phyloP scores from a whole-genome alignment of 371 early-diverging fungal genomes.

The Rhizopus delemar region DNA sequence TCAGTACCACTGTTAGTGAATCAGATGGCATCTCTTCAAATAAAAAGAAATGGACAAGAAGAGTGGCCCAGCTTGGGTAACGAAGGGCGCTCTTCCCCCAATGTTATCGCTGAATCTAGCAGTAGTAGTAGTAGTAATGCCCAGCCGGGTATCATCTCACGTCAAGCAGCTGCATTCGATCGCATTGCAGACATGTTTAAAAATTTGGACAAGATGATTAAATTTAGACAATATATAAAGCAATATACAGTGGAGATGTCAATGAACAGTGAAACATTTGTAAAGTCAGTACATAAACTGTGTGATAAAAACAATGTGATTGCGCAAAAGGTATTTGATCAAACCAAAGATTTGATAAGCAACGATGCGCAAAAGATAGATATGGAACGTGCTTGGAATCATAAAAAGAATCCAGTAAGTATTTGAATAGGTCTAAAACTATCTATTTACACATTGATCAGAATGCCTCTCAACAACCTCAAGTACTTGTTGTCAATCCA shows the following conservation, averaged over 20 bases:
- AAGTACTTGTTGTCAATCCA: slow-evolving; percentile 19
- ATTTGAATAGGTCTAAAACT: neutral
- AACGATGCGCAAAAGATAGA: slow-evolving; percentile 54
- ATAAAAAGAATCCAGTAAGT: slow-evolving; percentile 61
- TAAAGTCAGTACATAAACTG: slow-evolving; percentile 53
- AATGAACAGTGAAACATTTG: slow-evolving; percentile 45
- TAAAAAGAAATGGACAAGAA: slow-evolving; percentile 1
- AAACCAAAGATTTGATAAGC: slow-evolving; percentile 56
- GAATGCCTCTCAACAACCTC: slow-evolving; percentile 13
- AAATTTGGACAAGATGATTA: slow-evolving; percentile 51
- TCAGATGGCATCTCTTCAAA: slow-evolving; percentile 2
- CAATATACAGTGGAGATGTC: slow-evolving; percentile 37
- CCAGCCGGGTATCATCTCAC: slow-evolving; percentile 21
- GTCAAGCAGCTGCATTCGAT: slow-evolving; percentile 55
- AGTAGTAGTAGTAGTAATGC: slow-evolving; percentile 1
- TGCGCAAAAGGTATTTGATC: slow-evolving; percentile 54
- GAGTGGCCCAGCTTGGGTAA: slow-evolving; percentile 27
- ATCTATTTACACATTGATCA: neutral
- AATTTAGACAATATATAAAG: slow-evolving; percentile 61
- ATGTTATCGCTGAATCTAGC: slow-evolving; percentile 5
- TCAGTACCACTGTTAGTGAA: slow-evolving; percentile 6
- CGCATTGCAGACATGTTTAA: slow-evolving; percentile 48
- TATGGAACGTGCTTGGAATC: slow-evolving; percentile 73
- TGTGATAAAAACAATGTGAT: slow-evolving; percentile 47
- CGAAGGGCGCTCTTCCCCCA: slow-evolving; percentile 21